A percentile compares a stretch with the other conserved stretches of the same genome.
These are phyloP conservation scores for Calocera cornea DNA, from an alignment of 768 basidiomycete species.

Conservation along the genomic window DNA sequence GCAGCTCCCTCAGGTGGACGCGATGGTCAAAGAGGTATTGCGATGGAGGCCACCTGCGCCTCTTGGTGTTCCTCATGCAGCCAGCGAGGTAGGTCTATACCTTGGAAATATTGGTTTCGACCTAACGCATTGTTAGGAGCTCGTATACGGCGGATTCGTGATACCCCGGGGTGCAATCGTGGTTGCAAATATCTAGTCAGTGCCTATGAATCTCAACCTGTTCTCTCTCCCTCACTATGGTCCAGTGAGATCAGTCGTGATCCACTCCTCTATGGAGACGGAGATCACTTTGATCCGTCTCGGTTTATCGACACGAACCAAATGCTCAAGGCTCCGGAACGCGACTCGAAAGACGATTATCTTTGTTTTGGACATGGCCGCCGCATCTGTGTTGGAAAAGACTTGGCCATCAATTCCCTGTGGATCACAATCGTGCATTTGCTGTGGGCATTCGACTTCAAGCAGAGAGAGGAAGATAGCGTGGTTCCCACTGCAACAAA, in stretches of 20 bases:
- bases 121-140: conserved; percentile 10
- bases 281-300: conserved; percentile 3
- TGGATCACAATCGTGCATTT: background rate
- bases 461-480: background rate
- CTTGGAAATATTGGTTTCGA: background rate
- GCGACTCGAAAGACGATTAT: background rate
- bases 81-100: background rate
- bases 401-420: background rate
- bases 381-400: background rate
- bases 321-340: background rate
- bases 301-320: background rate
- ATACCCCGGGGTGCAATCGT: conserved; percentile 20
- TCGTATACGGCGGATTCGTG: conserved; percentile 19
- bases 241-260: conserved; percentile 6
- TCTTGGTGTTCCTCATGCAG: background rate
- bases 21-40: background rate
- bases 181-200: conserved; percentile 23
- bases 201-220: conserved; percentile 16
- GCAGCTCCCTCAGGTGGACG: background rate
- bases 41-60: background rate
- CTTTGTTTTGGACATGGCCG: background rate
- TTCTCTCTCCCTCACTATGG: conserved; percentile 7
- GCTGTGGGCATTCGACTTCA: background rate
- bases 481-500: background rate
- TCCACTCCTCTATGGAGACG: background rate